phyloP scores from a whole-genome alignment of 1,284 basidiomycete species.

The Pterula multifida region DNA sequence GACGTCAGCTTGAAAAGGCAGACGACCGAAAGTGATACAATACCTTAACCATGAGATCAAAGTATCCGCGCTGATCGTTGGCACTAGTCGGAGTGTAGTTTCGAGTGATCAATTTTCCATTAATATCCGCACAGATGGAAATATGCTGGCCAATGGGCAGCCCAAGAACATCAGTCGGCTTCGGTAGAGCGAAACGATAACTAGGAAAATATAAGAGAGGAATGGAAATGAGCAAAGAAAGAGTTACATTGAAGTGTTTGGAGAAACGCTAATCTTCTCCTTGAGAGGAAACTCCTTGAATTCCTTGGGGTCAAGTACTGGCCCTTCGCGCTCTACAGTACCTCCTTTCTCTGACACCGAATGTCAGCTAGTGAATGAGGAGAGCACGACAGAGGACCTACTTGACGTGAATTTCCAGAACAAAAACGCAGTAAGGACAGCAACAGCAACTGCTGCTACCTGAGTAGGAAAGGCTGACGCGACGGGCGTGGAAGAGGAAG shows the following conservation, averaged over 20 bases:
- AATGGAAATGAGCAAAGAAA: conserved; percentile 4
- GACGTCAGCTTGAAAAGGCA: conserved; percentile 7
- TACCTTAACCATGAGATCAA: conserved; percentile 96
- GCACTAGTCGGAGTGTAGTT: conserved; percentile 94
- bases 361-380: not conserved
- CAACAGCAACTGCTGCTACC: conserved; percentile 6
- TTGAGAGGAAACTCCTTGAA: conserved; percentile 80
- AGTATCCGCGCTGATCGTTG: conserved; percentile 86
- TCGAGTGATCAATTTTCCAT: conserved; percentile 82
- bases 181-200: conserved; percentile 84
- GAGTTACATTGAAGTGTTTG: conserved; percentile 85
- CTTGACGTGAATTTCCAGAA: conserved; percentile 5
- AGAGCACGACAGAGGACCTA: not conserved
- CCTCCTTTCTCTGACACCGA: too few relatives aligned
- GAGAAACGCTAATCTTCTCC: conserved; percentile 80
- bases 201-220: conserved; percentile 24
- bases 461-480: conserved; percentile 3
- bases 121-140: conserved; percentile 80
- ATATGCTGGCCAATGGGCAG: conserved; percentile 97
- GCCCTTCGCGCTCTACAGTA: conserved; percentile 38
- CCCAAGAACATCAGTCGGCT: conserved; percentile 67
- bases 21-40: conserved; percentile 4
- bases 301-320: conserved; percentile 54
- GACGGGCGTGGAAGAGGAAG: not conserved
- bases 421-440: conserved; percentile 8